Conservation (phyloP, 192 early-diverging fungal species). For the Piromyces finnis region DNA sequence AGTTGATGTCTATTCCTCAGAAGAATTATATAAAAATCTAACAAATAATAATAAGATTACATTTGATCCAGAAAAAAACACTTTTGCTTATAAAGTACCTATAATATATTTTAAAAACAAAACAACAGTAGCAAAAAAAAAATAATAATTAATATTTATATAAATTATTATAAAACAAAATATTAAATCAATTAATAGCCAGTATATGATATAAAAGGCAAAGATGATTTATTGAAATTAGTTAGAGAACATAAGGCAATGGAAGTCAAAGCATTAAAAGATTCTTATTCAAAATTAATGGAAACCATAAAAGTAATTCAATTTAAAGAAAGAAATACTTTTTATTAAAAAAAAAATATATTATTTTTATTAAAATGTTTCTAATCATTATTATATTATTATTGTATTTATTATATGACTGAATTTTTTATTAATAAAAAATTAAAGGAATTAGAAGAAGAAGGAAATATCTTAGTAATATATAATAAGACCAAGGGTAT, state of each 20-base stretch:
- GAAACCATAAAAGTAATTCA: background rate
- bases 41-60: conserved; percentile 28
- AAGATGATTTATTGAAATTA: conserved; percentile 49
- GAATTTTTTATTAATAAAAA: too few species aligned
- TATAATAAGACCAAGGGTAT: conserved; percentile 48
- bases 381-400: background rate
- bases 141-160: background rate
- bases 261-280: conserved; percentile 54
- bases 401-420: conserved; percentile 15
- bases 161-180: background rate
- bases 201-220: conserved; percentile 45
- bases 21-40: background rate
- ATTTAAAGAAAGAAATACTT: too few species aligned
- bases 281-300: conserved; percentile 37
- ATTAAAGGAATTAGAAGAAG: conserved; percentile 27
- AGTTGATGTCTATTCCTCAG: background rate
- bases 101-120: too few species aligned
- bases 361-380: too few species aligned
- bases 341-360: too few species aligned
- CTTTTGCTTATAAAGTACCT: conserved; percentile 49
- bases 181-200: conserved; percentile 10
- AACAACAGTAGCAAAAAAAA: background rate
- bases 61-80: conserved; percentile 27
- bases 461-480: conserved; percentile 38
- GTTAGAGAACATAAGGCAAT: conserved; percentile 39